Conservation (phyloP, 1,284 basidiomycete genomes). For the Butyriboletus pseudospeciosus region DNA sequence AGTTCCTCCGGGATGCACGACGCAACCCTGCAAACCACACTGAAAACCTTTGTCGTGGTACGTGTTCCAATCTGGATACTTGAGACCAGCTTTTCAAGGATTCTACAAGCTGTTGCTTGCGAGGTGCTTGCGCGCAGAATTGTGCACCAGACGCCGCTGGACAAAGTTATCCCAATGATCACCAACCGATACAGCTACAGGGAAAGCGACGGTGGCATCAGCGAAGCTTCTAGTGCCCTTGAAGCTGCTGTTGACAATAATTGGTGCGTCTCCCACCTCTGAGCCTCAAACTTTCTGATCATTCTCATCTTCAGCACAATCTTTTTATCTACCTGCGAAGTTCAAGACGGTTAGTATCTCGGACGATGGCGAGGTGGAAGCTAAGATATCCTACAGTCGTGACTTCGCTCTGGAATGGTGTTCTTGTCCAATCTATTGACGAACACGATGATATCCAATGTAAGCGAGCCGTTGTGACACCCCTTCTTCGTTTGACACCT, state of each 20-base stretch:
- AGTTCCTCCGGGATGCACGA: slow-evolving; percentile 74
- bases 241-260: slow-evolving; percentile 47
- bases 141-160: slow-evolving; percentile 62
- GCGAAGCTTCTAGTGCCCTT: slow-evolving; percentile 29
- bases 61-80: slow-evolving; percentile 12
- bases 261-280: slow-evolving; percentile 45
- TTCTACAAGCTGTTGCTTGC: slow-evolving; percentile 64
- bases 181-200: slow-evolving; percentile 70
- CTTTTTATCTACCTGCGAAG: slow-evolving; percentile 84
- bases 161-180: slow-evolving; percentile 68
- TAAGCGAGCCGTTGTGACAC: slow-evolving; percentile 29
- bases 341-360: slow-evolving; percentile 65
- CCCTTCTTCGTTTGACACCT: slow-evolving; percentile 7
- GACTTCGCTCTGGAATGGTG: slow-evolving; percentile 74
- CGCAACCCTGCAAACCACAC: slow-evolving; percentile 77
- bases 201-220: slow-evolving; percentile 60
- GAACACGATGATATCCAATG: slow-evolving; percentile 68
- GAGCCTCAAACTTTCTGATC: slow-evolving; percentile 1
- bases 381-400: slow-evolving; percentile 46
- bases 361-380: not conserved
- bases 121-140: slow-evolving; percentile 84
- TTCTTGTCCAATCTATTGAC: slow-evolving; percentile 73
- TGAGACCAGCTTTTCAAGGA: not conserved
- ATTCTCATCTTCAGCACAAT: slow-evolving; percentile 49
- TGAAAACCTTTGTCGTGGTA: slow-evolving; percentile 78